phyloP scores from a whole-genome alignment of 192 early-diverging fungal species.

The Radiomyces spectabilis region DNA sequence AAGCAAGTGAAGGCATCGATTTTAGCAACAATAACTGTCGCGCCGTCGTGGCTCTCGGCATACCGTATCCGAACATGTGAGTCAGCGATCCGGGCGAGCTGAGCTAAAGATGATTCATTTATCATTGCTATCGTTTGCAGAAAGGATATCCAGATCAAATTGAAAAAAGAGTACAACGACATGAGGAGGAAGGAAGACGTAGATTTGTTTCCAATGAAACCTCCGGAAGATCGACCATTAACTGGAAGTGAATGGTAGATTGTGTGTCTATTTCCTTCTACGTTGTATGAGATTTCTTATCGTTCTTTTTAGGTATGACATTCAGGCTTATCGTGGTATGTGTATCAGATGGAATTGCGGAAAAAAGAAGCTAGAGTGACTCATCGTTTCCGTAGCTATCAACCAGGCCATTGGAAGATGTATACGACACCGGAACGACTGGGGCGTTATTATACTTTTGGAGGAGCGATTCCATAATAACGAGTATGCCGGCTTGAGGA shows the following conservation, averaged over 20 bases:
- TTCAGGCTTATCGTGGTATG: not conserved
- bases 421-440: not conserved
- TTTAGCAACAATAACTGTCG: conserved; percentile 59
- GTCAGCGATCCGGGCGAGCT: not conserved
- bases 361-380: not conserved
- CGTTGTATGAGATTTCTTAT: not conserved
- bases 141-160: not conserved
- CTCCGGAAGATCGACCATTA: not conserved
- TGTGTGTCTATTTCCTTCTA: not conserved
- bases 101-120: not conserved
- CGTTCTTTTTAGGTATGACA: not conserved
- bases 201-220: too few relatives aligned
- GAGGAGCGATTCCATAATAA: not conserved
- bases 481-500: too few relatives aligned
- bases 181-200: not conserved
- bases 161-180: not conserved
- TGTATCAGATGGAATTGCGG: not conserved
- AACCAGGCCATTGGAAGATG: conserved; percentile 1
- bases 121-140: not conserved
- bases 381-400: not conserved
- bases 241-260: not conserved
- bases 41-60: conserved; percentile 57
- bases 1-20: conserved; percentile 69
- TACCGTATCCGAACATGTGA: conserved; percentile 47
- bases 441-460: not conserved